Base-by-base conservation (phyloP, 352 stramenopile species). In the Phytophthora vignae region DNA sequence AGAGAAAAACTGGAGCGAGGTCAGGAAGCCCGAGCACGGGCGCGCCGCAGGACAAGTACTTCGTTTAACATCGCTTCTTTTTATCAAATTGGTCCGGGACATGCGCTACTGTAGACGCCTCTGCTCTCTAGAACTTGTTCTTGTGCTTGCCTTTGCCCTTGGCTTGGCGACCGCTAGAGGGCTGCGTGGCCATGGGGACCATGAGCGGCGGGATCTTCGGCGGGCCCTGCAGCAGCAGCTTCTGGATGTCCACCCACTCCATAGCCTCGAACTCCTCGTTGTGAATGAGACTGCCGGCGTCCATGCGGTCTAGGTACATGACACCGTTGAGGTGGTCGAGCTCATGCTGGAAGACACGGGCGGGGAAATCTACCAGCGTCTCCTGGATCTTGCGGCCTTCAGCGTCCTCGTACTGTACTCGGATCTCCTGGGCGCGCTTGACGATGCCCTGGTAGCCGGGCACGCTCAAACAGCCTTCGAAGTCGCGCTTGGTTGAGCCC, bases 321-420 rank as follows among this genome's bases (percentile, higher is more conserved):
- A 94, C 71, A 53, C 88, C 88, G 48, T 94, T 82, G 17, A 96
- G 69, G 22, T 96, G 88, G 71, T 96, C 87, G 5, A 93, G 70
- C 56, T 96, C 88, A 64, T 96, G 88, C 74, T 96, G 88, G 64
- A 96, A 94, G 48, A 96, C 80, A 15, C 89, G 89, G 40, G 89
- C 89, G n/a, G 87, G 86, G 63, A 94, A 93, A 58, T 91, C 87
- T 4, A 58, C 63, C 60, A 96, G 64, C 17, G 83, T 92, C 65
- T 92, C 74, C 44, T 91, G 71, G 22, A 85, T 68, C 44, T 74
- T 61, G 29, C 83, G 71, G 14, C 89, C 89, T 42, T 92, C 56
- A 17, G 56, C 50, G 54, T 93, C 79, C 42, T 79, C 73, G 61
- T 84, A 96, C 69, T 87, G 71, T 54, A 96, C 89, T 19, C 81